phyloP scores from a whole-genome alignment of 768 basidiomycete genomes.

The Macrolepiota albuminosa region DNA sequence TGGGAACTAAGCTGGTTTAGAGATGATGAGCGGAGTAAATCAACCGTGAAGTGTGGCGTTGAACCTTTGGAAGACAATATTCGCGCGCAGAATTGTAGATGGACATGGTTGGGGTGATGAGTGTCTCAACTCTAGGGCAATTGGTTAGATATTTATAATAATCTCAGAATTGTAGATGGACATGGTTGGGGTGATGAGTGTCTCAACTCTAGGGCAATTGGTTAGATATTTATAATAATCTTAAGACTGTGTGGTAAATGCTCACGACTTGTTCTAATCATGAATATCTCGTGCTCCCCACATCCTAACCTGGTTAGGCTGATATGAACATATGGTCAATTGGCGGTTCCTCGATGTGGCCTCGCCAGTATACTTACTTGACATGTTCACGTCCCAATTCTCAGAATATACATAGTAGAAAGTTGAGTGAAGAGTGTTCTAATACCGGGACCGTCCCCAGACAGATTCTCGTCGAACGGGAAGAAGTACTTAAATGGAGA shows the following conservation, averaged over 20 bases:
- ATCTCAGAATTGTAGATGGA: constrained; percentile 2
- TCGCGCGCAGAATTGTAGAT: constrained; percentile 9
- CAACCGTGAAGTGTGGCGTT: neutral
- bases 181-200: constrained; percentile 6
- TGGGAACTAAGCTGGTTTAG: constrained; percentile 15
- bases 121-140: neutral
- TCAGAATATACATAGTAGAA: neutral
- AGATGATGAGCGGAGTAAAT: neutral
- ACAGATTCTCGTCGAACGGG: neutral
- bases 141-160: neutral
- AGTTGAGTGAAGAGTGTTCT: neutral
- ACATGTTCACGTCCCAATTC: neutral
- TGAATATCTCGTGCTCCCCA: neutral
- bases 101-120: constrained; percentile 7
- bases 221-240: neutral
- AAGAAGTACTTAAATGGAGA: neutral
- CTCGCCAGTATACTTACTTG: neutral
- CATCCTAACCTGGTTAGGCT: neutral
- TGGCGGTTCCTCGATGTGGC: neutral
- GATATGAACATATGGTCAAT: neutral
- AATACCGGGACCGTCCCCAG: neutral
- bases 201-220: neutral
- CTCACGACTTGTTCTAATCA: neutral
- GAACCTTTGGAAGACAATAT: constrained; percentile 14
- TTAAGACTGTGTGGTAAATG: neutral